Conservation (phyloP, 2,329 filamentous ascomycete genomes). For the Colletotrichum agaves region DNA sequence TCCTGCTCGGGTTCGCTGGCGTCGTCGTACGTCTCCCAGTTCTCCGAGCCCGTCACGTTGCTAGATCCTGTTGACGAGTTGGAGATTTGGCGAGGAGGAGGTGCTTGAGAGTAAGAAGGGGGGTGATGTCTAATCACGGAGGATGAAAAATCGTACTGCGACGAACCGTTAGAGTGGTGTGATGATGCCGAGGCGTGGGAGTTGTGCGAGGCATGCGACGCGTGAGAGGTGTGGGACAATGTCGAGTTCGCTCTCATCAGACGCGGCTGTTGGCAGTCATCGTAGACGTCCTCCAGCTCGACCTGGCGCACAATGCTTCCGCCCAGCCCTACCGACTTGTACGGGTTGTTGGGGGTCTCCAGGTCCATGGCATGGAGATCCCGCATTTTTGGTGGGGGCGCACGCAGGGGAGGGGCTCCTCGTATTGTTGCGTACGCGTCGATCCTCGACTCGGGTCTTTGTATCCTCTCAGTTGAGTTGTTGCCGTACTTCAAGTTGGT, state of each 20-base stretch:
- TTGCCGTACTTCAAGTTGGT: slow-evolving; percentile 75
- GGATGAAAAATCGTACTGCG: slow-evolving; percentile 53
- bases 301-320: slow-evolving; percentile 69
- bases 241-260: slow-evolving; percentile 54
- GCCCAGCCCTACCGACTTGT: slow-evolving; percentile 58
- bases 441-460: slow-evolving; percentile 54
- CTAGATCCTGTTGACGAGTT: slow-evolving; percentile 82
- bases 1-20: slow-evolving; percentile 81
- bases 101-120: slow-evolving; percentile 53
- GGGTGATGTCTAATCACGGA: slow-evolving; percentile 54
- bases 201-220: slow-evolving; percentile 46
- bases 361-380: slow-evolving; percentile 71
- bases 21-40: slow-evolving; percentile 98
- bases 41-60: slow-evolving; percentile 84
- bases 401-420: slow-evolving; percentile 67
- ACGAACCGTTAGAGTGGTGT: slow-evolving; percentile 43
- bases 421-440: slow-evolving; percentile 55
- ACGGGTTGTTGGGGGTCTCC: slow-evolving; percentile 60
- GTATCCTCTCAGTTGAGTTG: slow-evolving; percentile 82
- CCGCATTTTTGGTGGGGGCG: slow-evolving; percentile 92
- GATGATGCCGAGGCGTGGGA: slow-evolving; percentile 45
- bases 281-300: slow-evolving; percentile 86
- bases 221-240: slow-evolving; percentile 47
- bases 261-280: slow-evolving; percentile 58
- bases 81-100: slow-evolving; percentile 73